phyloP scores from a whole-genome alignment of 75 land plant species.

The Pinus albicaulis region DNA sequence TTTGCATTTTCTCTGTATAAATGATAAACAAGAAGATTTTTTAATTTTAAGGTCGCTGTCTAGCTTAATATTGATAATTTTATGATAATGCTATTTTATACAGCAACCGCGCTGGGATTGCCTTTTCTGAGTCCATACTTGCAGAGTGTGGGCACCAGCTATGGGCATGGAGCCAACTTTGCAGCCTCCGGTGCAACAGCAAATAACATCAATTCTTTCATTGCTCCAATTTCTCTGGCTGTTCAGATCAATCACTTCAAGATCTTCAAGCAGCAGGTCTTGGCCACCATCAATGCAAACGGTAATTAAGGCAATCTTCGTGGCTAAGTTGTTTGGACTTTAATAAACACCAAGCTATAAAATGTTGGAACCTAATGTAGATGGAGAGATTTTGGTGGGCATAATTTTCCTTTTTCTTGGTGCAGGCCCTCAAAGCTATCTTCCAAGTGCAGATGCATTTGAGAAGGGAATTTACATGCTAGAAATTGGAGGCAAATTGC shows the following conservation, averaged over 20 bases:
- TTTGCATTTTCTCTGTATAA: no score
- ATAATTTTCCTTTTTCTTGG: no score
- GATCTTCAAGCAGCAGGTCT: conserved; percentile 33
- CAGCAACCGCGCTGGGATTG: conserved; percentile 44
- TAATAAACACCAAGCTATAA: no score
- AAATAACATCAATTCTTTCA: conserved; percentile 15
- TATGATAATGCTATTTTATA: not conserved
- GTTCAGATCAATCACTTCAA: conserved; percentile 39
- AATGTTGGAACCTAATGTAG: no score
- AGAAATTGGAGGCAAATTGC: conserved; percentile 24
- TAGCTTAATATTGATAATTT: no score
- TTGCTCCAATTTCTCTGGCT: conserved; percentile 44
- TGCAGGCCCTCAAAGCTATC: conserved; percentile 9
- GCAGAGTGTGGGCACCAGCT: conserved; percentile 54
- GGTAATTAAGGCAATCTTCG: no score
- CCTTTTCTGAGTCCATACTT: conserved; percentile 53
- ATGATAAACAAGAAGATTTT: no score
- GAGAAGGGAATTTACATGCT: conserved; percentile 16
- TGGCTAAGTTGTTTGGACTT: no score
- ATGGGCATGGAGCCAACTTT: conserved; percentile 65
- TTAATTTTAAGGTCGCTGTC: no score
- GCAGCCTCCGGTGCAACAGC: conserved; percentile 52
- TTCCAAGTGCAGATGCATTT: conserved; percentile 15
- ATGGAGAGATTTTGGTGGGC: no score
- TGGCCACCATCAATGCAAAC: not conserved